Conservation (phyloP, 106 monocot genomes). For the Phalaenopsis equestris region DNA sequence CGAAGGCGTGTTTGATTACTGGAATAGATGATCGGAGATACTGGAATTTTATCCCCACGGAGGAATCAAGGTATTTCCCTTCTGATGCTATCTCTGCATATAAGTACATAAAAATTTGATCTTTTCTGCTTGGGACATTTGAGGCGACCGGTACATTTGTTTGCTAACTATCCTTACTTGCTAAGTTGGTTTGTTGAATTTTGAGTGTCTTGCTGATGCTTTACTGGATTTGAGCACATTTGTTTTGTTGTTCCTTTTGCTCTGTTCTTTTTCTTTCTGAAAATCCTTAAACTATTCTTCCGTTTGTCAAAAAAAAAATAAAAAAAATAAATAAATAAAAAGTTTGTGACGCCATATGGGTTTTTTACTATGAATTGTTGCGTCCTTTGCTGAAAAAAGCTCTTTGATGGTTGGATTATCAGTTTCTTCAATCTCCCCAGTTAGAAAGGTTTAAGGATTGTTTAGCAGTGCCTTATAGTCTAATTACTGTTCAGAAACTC, state of each 20-base stretch:
- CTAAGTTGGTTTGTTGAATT: neutral
- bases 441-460: no score
- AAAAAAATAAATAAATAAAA: no score
- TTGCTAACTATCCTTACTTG: no score
- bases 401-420: neutral
- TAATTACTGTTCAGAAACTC: neutral
- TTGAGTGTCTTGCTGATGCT: neutral
- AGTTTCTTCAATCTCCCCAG: neutral
- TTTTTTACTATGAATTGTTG: neutral
- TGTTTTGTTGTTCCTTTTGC: no score
- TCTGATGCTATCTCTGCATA: neutral
- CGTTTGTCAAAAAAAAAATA: neutral
- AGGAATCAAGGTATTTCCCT: constrained; percentile 41
- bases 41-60: constrained; percentile 43
- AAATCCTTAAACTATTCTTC: neutral
- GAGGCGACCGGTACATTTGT: neutral
- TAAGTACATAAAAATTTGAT: neutral
- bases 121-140: neutral
- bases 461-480: no score
- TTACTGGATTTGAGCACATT: neutral
- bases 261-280: neutral
- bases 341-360: neutral
- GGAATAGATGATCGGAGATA: constrained; percentile 60
- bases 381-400: neutral
- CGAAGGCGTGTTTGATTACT: constrained; percentile 35